Percentiles rank a stretch among this genome's conserved stretches.
Conservation (phyloP, 148 eudicot species). For the Linanthus parryae region DNA sequence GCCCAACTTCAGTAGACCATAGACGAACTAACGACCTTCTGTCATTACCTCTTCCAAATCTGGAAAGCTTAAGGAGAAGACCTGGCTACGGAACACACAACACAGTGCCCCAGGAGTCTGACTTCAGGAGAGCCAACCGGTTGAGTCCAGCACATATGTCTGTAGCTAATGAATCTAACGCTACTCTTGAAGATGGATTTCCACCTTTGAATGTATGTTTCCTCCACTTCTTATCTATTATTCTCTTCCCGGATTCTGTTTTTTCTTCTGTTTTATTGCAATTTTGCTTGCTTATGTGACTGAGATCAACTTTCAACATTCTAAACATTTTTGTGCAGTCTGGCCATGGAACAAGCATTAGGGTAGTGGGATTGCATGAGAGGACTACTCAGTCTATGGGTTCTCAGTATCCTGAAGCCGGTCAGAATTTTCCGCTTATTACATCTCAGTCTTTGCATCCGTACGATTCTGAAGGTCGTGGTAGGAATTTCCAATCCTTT, state of each 20-base stretch:
- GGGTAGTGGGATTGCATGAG: conserved; percentile 19
- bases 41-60: conserved; percentile 21
- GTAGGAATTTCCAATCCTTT: conserved; percentile 23
- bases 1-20: conserved; percentile 43
- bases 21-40: conserved; percentile 25
- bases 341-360: conserved; percentile 28
- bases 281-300: not conserved
- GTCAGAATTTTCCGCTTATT: conserved; percentile 24
- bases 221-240: conserved; percentile 20
- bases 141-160: conserved; percentile 23
- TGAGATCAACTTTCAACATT: not conserved
- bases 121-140: conserved; percentile 37
- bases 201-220: conserved; percentile 40
- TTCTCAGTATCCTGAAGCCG: conserved; percentile 35
- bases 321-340: conserved; percentile 30
- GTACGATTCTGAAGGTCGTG: conserved; percentile 14
- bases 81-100: conserved; percentile 30
- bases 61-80: conserved; percentile 23
- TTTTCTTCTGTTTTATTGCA: not conserved
- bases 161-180: conserved; percentile 25
- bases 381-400: conserved; percentile 16
- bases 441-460: conserved; percentile 13
- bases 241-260: conserved; percentile 11
- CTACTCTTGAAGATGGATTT: conserved; percentile 33
- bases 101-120: conserved; percentile 27